A percentile compares a stretch with the other conserved stretches of the same genome.
phyloP scores from a whole-genome alignment of 2,329 filamentous ascomycete genomes.

The Botrytis byssoidea region DNA sequence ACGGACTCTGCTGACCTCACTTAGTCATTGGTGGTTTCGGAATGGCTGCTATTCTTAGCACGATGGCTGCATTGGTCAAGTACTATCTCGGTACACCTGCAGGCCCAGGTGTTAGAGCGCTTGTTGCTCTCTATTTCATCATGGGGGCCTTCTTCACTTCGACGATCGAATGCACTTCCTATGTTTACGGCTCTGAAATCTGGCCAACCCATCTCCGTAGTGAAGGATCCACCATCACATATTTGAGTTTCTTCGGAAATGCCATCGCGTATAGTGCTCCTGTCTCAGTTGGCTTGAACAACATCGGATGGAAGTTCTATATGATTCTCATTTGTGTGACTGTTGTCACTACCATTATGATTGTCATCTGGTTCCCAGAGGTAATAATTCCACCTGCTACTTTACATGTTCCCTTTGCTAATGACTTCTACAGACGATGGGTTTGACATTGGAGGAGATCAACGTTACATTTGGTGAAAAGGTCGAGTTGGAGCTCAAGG shows the following conservation, averaged over 20 bases:
- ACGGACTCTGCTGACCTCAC: conserved; percentile 17
- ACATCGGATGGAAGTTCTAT: conserved; percentile 40
- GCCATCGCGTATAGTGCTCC: conserved; percentile 13
- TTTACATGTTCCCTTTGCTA: no score
- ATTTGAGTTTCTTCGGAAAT: conserved; percentile 13
- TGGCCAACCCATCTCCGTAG: conserved; percentile 40
- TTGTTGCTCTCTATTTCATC: conserved; percentile 19
- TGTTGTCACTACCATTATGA: conserved; percentile 29
- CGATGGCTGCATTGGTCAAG: conserved; percentile 23
- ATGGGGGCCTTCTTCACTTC: conserved; percentile 14
- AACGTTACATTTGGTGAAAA: conserved; percentile 37
- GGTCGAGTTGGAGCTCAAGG: conserved; percentile 24
- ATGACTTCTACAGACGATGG: conserved; percentile 28
- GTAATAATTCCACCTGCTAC: background rate
- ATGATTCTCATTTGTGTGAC: conserved; percentile 36
- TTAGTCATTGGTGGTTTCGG: conserved; percentile 32
- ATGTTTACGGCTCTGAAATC: conserved; percentile 40
- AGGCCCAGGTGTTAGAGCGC: conserved; percentile 6
- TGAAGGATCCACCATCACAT: conserved; percentile 19
- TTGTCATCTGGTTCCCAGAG: conserved; percentile 37
- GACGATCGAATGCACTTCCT: conserved; percentile 27
- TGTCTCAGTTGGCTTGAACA: conserved; percentile 23
- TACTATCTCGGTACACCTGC: conserved; percentile 16
- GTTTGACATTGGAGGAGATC: conserved; percentile 39
- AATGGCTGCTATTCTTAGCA: conserved; percentile 29